Evolutionary conservation across 768 basidiomycete genomes (phyloP).

Genomic region (Boletus sp.): DNA sequence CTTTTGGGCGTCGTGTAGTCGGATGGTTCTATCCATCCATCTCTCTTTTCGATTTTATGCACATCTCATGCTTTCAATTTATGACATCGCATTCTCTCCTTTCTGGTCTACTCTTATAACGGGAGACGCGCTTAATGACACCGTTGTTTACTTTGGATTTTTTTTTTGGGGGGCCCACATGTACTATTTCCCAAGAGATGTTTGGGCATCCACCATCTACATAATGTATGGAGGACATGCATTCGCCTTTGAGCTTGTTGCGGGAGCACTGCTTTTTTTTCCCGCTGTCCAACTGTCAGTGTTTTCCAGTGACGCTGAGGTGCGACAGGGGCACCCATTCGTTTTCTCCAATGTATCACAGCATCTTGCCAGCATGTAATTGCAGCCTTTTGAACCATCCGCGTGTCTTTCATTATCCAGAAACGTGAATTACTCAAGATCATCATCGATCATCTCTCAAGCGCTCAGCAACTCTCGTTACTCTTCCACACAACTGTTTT

Average conservation of each 20-base stretch:
- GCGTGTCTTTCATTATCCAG: not conserved
- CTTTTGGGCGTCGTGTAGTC: constrained; percentile 68
- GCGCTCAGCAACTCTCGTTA: not conserved
- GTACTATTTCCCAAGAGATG: not conserved
- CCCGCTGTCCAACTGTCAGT: no score
- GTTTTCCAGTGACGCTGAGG: no score
- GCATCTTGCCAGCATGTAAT: not conserved
- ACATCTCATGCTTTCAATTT: constrained; percentile 6
- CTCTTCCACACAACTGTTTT: not conserved
- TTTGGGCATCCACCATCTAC: not conserved
- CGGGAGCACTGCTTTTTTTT: not conserved
- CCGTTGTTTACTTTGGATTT: not conserved
- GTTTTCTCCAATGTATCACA: not conserved
- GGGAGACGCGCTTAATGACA: not conserved
- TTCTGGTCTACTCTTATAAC: not conserved
- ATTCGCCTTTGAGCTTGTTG: not conserved
- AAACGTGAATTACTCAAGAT: not conserved
- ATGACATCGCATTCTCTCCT: not conserved
- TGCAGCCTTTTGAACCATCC: not conserved
- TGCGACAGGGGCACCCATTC: no score
- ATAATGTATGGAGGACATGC: not conserved
- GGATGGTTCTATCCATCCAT: not conserved
- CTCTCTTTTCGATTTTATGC: not conserved
- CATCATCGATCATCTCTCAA: not conserved
- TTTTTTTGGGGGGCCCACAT: not conserved